phyloP scores from a whole-genome alignment of 2,329 filamentous ascomycete species.

The Botrytis aclada region DNA sequence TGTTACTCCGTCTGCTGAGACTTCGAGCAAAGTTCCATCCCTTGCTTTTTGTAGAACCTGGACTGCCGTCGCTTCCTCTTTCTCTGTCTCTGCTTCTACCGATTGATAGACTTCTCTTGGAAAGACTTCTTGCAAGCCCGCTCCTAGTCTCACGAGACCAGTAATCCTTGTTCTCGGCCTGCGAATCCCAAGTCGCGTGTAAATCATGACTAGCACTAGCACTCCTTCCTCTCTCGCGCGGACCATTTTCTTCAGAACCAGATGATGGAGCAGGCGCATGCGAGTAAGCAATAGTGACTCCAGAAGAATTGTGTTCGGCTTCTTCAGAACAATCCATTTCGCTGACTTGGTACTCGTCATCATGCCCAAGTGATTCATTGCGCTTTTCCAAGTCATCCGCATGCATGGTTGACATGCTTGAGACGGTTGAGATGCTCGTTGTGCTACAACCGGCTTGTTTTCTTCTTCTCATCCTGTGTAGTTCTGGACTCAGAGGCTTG shows the following conservation, averaged over 20 bases:
- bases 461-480: background rate
- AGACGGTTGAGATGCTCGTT: background rate
- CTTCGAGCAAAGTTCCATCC: background rate
- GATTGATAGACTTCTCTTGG: background rate
- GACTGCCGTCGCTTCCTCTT: background rate
- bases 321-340: background rate
- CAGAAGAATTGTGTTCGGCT: background rate
- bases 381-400: background rate
- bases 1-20: background rate
- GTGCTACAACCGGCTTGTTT: background rate
- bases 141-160: background rate
- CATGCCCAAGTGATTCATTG: background rate
- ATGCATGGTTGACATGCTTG: background rate
- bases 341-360: background rate
- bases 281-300: background rate
- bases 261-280: background rate
- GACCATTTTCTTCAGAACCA: background rate
- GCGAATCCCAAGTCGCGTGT: background rate
- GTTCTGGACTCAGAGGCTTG: background rate
- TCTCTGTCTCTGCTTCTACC: background rate
- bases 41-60: background rate
- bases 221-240: background rate
- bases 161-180: background rate
- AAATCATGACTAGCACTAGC: background rate
- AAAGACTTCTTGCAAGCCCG: background rate